These are phyloP conservation scores for Blastobotrys buckinghamii DNA, from an alignment of 1,139 yeast genomes.

Conservation along the genomic window DNA sequence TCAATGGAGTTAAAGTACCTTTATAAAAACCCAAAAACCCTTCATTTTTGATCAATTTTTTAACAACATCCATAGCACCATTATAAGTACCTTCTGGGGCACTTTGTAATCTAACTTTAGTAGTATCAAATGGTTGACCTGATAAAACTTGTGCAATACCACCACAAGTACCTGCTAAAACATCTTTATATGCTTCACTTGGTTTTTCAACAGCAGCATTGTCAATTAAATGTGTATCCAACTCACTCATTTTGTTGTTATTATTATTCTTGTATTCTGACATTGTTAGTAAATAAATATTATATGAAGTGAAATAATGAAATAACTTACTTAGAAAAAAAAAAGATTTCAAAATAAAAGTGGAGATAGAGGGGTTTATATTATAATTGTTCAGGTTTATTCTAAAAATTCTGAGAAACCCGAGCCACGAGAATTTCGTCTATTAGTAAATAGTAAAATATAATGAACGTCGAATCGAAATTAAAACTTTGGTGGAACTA, in stretches of 20 bases:
- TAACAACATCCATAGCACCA: constrained; percentile 73
- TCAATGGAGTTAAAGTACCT: constrained; percentile 79
- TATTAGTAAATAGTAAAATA: too few relatives aligned
- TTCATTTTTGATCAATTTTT: constrained; percentile 61
- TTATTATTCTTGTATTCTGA: background rate
- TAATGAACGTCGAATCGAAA: too few relatives aligned
- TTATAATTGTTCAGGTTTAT: background rate
- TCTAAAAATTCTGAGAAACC: background rate
- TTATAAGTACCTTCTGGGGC: constrained; percentile 71
- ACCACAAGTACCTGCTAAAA: constrained; percentile 87
- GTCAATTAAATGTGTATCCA: constrained; percentile 29
- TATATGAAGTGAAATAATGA: too few relatives aligned
- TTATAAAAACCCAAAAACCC: constrained; percentile 81
- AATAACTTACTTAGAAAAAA: background rate
- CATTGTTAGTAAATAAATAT: background rate
- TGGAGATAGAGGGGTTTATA: background rate
- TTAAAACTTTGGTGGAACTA: too few relatives aligned
- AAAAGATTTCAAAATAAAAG: background rate
- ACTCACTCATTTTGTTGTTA: constrained; percentile 25
- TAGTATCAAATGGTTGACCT: constrained; percentile 96
- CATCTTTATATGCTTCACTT: constrained; percentile 65
- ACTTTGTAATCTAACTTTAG: constrained; percentile 84
- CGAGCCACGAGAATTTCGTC: constrained; percentile 1
- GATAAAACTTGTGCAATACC: constrained; percentile 88
- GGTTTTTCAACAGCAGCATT: constrained; percentile 10